Base-by-base conservation (phyloP, 2,329 filamentous ascomycete species). In the Cladorrhinum sp. region DNA sequence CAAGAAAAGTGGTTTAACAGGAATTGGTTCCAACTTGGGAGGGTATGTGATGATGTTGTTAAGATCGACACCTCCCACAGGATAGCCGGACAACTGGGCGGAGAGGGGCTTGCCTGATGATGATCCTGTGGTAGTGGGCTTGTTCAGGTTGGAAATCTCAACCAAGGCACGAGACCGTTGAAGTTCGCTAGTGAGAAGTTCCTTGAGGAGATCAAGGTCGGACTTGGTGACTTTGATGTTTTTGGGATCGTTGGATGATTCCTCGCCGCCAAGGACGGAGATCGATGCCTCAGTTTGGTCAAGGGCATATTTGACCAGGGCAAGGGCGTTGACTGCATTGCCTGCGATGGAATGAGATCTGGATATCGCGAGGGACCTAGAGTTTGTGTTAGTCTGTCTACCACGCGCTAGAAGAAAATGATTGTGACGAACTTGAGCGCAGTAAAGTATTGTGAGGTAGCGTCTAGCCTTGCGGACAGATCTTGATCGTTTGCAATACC, bases 1-100 rank as follows among this genome's bases (percentile, higher is more conserved):
- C 61, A 98, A 85, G 80, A 98, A 98, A 32, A 98, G 81, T 25
- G 95, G 95, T 79, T 99, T 99, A 56, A 96, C 89, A 0, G 95
- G 92, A 41, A 98, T 86, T 1, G 89, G 83, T 63, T 91, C 86
- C 66, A 97, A 78, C 71, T 87, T 90, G 1, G 93, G 93, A 12
- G 95, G 95, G 74, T 93, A 97, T 3, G 87, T 84, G 51, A 98
- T 93, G 24, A 99, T 78, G 66, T 93, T 93, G 48, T 81, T 81
- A 24, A 97, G 79, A 72, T 96, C 87, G 9, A 92, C 84, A 29
- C 84, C 85, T 24, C 83, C 84, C 3, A 80, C 76, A 1, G 91
- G 90, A 72, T 93, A 98, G 65, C 90, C 86, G 67, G 86, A 81
- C 51, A 98, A 80, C 23, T 85, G 84, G 71, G 95, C 87, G 20